phyloP scores from a whole-genome alignment of 768 basidiomycete species.

The Imleria badia region DNA sequence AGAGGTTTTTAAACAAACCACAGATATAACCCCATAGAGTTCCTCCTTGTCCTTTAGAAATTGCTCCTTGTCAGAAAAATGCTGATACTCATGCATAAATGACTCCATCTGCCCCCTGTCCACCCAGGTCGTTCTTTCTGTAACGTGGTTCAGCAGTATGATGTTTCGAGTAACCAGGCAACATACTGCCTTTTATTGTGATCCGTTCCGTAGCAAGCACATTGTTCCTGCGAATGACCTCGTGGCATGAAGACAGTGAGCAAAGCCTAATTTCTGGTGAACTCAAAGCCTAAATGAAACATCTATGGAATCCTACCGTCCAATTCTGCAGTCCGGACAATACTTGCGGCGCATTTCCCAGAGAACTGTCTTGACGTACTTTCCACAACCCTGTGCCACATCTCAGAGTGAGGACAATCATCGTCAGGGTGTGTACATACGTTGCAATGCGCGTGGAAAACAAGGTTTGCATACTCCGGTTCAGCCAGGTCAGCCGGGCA shows the following conservation, averaged over 20 bases:
- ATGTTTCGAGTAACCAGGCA: background rate
- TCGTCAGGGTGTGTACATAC: background rate
- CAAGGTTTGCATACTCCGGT: background rate
- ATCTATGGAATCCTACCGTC: background rate
- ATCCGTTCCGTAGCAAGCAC: background rate
- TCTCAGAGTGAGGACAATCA: background rate
- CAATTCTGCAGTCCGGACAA: background rate
- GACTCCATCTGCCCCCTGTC: background rate
- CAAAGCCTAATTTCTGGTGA: background rate
- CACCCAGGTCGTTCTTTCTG: background rate
- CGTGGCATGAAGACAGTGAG: no score
- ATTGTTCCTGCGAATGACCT: background rate
- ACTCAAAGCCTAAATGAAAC: background rate
- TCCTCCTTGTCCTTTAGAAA: background rate
- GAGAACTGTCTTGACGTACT: background rate
- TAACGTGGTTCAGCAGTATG: background rate
- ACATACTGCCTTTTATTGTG: background rate
- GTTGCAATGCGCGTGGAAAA: background rate
- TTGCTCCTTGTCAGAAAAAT: background rate
- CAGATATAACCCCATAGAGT: background rate
- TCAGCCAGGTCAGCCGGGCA: conserved; percentile 1
- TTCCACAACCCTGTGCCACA: background rate
- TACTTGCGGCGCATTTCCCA: background rate
- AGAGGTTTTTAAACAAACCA: background rate
- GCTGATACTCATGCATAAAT: background rate